Conservation (phyloP, 2,329 filamentous ascomycete species). For the Xylariaceae sp. region DNA sequence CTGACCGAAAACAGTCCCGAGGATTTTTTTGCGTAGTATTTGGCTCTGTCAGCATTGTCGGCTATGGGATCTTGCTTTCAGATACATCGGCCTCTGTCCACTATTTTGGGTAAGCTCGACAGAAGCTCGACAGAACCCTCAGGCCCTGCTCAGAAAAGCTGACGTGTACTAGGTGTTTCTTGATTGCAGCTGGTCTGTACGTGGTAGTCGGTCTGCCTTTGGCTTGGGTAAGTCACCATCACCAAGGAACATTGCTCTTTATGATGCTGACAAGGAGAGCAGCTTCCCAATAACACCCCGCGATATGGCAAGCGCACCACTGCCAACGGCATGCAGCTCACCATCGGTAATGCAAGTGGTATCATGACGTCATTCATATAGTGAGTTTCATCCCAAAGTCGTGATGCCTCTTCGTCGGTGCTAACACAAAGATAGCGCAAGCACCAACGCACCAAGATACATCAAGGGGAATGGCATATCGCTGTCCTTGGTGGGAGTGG, state of each 20-base stretch:
- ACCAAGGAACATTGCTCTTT: background rate
- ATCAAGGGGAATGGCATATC: constrained; percentile 57
- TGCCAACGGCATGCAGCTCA: constrained; percentile 65
- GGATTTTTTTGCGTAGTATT: constrained; percentile 61
- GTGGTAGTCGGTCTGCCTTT: constrained; percentile 50
- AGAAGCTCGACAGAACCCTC: background rate
- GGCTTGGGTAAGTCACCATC: constrained; percentile 40
- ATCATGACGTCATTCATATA: constrained; percentile 69
- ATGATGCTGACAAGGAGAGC: constrained; percentile 6
- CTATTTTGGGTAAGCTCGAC: constrained; percentile 51
- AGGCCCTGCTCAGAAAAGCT: background rate
- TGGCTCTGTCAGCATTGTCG: constrained; percentile 57
- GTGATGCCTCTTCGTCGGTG: background rate
- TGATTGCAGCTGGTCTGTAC: constrained; percentile 71
- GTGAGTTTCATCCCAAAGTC: constrained; percentile 19
- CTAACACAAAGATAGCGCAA: constrained; percentile 32
- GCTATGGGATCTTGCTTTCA: constrained; percentile 63
- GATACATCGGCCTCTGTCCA: constrained; percentile 56
- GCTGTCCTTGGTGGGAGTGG: constrained; percentile 51
- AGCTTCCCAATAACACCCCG: constrained; percentile 61
- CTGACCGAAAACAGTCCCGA: constrained; percentile 61
- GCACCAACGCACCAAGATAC: constrained; percentile 49
- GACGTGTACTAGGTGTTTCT: constrained; percentile 50
- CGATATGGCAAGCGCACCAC: constrained; percentile 72
- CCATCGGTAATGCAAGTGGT: constrained; percentile 63